Evolutionary conservation across 2,329 filamentous ascomycete genomes (phyloP), one percentile per base, ranked within the genome.

Genomic region (Claviceps capensis): DNA sequence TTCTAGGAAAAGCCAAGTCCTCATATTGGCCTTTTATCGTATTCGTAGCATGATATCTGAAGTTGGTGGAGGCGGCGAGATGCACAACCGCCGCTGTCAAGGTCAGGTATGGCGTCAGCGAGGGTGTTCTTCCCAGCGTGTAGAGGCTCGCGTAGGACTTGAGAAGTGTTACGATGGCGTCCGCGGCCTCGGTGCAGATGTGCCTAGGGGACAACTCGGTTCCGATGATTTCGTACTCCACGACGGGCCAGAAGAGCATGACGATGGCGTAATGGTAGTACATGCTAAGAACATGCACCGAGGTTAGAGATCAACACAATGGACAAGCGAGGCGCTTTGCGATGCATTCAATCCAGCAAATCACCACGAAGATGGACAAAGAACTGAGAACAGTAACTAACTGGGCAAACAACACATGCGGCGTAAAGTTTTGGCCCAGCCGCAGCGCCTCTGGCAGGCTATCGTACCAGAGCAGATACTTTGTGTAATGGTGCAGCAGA

Each of bases 391-490:
- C 3, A 34, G 22, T 7, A 30, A 59, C 84, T 72, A 70, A 87
- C 84, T 88, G 84, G 41, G 84, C 76, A 55, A 85, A 82, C n/a
- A 88, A 67, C 38, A 87, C 82, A 44, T 85, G 79, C 14, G 85
- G 83, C 3, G 83, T 82, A 48, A 85, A 85, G 56, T 82, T 85
- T 53, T 83, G 76, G 2, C 80, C 79, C 3, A 87, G 64, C 17
- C 76, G 72, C 47, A 88, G 69, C 1, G 78, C 74, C 52, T 78
- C 73, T 0, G 84, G 84, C 53, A 88, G 76, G 23, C 69, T 71
- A 52, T 79, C 77, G 62, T 87, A 86, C 85, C 84, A 88, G 48
- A 78, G 75, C 8, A 85, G 72, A 58, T 85, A 88, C 57, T 81
- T 75, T 0, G 76, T 79, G 57, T 88, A 86, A 22, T 79, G 77